Evolutionary conservation across 257 asterid genomes (phyloP).

Genomic region (Primulina tabacum): DNA sequence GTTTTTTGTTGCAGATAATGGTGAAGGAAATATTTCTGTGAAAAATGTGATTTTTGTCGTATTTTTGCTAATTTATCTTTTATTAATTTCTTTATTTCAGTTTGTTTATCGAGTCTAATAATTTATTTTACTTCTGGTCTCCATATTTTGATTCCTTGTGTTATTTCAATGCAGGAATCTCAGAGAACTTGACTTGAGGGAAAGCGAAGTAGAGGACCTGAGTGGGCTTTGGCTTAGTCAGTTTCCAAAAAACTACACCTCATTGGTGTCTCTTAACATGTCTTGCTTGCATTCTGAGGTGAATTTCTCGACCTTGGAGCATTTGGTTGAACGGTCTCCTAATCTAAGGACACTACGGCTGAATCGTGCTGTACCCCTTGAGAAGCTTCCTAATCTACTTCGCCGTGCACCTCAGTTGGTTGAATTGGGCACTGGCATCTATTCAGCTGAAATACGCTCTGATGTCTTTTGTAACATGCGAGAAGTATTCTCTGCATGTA

Average conservation of each 20-base stretch:
- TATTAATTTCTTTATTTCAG: neutral
- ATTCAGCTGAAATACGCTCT: slow-evolving; percentile 50
- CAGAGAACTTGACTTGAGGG: slow-evolving; percentile 61
- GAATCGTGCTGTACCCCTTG: slow-evolving; percentile 69
- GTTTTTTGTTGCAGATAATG: neutral
- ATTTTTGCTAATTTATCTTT: neutral
- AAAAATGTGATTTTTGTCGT: too few species aligned
- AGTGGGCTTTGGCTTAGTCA: slow-evolving; percentile 75
- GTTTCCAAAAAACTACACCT: slow-evolving; percentile 58
- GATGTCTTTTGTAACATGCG: slow-evolving; percentile 53
- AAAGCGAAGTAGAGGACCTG: slow-evolving; percentile 63
- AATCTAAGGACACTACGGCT: slow-evolving; percentile 54
- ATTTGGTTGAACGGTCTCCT: slow-evolving; percentile 63
- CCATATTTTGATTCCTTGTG: slow-evolving; percentile 5
- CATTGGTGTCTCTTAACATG: slow-evolving; percentile 63
- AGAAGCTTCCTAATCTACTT: slow-evolving; percentile 59
- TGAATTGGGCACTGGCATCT: slow-evolving; percentile 66
- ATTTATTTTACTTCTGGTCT: neutral
- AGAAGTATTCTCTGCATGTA: slow-evolving; percentile 70
- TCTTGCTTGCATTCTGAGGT: slow-evolving; percentile 59
- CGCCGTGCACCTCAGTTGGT: slow-evolving; percentile 59
- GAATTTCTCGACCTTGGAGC: slow-evolving; percentile 59
- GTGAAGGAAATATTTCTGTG: neutral
- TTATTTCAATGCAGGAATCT: slow-evolving; percentile 44
- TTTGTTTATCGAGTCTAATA: neutral